These are phyloP conservation scores for Harringtonia aguacate DNA, from an alignment of 2,329 filamentous ascomycete species.

Conservation along the genomic window DNA sequence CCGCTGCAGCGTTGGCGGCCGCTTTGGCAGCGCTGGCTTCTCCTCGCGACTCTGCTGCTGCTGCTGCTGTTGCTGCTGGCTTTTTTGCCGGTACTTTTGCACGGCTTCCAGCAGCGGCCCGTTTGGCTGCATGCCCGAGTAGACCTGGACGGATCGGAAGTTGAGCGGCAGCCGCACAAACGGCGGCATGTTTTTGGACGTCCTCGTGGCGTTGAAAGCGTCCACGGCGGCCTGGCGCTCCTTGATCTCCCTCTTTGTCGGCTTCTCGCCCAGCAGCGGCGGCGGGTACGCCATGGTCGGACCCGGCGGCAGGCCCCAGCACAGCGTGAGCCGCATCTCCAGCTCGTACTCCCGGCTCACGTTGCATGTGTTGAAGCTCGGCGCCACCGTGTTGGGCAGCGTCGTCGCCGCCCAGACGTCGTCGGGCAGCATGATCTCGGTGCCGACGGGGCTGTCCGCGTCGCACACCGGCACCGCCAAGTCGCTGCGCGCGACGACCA, in stretches of 20 bases:
- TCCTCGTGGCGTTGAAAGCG: slow-evolving; percentile 23
- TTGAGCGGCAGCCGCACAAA: slow-evolving; percentile 67
- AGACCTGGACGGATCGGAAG: slow-evolving; percentile 66
- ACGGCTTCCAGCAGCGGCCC: slow-evolving; percentile 60
- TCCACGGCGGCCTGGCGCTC: slow-evolving; percentile 16
- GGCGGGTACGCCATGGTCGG: background rate
- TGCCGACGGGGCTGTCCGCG: slow-evolving; percentile 45
- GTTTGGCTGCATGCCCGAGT: slow-evolving; percentile 78
- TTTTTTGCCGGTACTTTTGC: slow-evolving; percentile 15
- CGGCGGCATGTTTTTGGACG: slow-evolving; percentile 40
- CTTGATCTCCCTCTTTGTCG: slow-evolving; percentile 4
- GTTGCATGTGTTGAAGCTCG: slow-evolving; percentile 83
- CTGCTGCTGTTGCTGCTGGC: slow-evolving; percentile 1
- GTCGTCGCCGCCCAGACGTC: slow-evolving; percentile 60
- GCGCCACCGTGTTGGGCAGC: slow-evolving; percentile 78
- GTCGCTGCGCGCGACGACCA: slow-evolving; percentile 61
- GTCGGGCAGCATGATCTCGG: slow-evolving; percentile 59
- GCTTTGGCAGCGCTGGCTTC: too few species aligned
- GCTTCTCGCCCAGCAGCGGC: background rate
- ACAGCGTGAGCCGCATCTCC: slow-evolving; percentile 69
- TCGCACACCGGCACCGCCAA: slow-evolving; percentile 61
- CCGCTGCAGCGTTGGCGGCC: background rate
- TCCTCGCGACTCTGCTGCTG: background rate
- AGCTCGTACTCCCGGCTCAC: slow-evolving; percentile 72
- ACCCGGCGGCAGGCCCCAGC: slow-evolving; percentile 51